These are phyloP conservation scores for Clitocybe nebularis DNA, from an alignment of 1,284 basidiomycete genomes.

Conservation along the genomic window DNA sequence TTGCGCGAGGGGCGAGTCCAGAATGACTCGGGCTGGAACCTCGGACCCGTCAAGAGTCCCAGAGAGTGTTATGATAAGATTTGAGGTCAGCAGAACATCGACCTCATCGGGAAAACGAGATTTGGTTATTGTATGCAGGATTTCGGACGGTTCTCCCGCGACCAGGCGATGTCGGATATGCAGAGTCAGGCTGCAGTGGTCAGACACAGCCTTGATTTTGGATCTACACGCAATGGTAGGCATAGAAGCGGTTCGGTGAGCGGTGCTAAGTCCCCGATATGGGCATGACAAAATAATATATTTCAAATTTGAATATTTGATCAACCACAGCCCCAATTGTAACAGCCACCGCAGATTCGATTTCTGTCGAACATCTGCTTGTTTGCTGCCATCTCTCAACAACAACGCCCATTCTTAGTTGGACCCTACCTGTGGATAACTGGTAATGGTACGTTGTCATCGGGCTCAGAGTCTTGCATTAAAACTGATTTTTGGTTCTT, in stretches of 20 bases:
- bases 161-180: slow-evolving; percentile 34
- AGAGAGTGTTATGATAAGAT: slow-evolving; percentile 48
- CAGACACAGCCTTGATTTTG: slow-evolving; percentile 28
- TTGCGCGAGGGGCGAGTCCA: slow-evolving; percentile 44
- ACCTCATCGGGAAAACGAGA: slow-evolving; percentile 40
- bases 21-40: slow-evolving; percentile 36
- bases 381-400: slow-evolving; percentile 13
- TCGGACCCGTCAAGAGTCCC: slow-evolving; percentile 44
- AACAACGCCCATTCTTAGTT: slow-evolving; percentile 12
- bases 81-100: slow-evolving; percentile 48
- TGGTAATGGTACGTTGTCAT: slow-evolving; percentile 29
- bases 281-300: slow-evolving; percentile 15
- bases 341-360: slow-evolving; percentile 21
- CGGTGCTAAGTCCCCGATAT: slow-evolving; percentile 13
- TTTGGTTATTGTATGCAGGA: slow-evolving; percentile 28
- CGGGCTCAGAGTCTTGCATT: slow-evolving; percentile 1
- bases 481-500: slow-evolving; percentile 15
- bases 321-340: slow-evolving; percentile 20
- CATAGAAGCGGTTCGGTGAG: slow-evolving; percentile 19
- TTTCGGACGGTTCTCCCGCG: slow-evolving; percentile 31
- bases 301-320: slow-evolving; percentile 12
- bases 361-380: slow-evolving; percentile 12
- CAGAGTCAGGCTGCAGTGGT: slow-evolving; percentile 32
- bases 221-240: slow-evolving; percentile 29
- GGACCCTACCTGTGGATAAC: slow-evolving; percentile 14